These are phyloP conservation scores for Colletotrichum aenigma DNA, from an alignment of 2,329 filamentous ascomycete species.

Conservation along the genomic window DNA sequence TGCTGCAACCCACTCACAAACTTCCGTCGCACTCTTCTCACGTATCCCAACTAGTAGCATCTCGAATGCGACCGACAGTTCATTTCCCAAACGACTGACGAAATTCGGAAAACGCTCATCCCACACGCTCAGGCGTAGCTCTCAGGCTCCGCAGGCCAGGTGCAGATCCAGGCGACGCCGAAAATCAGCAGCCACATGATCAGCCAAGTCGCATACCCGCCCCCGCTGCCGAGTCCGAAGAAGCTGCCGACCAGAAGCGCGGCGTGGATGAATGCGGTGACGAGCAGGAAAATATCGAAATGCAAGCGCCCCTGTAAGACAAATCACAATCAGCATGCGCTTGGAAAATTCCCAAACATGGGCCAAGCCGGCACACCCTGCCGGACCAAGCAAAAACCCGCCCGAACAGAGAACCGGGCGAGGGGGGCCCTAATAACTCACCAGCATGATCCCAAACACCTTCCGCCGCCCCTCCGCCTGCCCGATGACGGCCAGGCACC, in stretches of 20 bases:
- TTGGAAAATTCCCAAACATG: not conserved
- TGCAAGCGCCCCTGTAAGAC: not conserved
- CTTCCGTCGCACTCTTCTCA: not conserved
- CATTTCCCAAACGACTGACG: not conserved
- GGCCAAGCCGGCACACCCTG: not conserved
- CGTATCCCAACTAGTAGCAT: not conserved
- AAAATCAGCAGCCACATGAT: constrained; percentile 18
- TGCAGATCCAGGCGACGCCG: constrained; percentile 9
- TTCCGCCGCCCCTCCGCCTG: constrained; percentile 12
- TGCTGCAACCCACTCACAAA: not conserved
- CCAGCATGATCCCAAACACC: constrained; percentile 7
- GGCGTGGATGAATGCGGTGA: not conserved
- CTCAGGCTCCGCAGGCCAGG: constrained; percentile 8
- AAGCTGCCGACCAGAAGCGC: not conserved
- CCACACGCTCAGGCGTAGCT: not conserved
- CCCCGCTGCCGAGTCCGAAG: not conserved
- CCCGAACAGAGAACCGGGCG: too few relatives aligned
- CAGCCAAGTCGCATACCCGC: not conserved
- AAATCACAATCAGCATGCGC: not conserved
- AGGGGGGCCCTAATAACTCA: not conserved
- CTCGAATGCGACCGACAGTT: not conserved
- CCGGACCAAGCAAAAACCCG: not conserved
- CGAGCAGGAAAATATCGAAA: constrained; percentile 3
- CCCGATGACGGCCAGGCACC: constrained; percentile 10
- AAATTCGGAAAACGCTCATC: not conserved